Percentiles rank a stretch among this genome's conserved stretches.
Conservation (phyloP, 2,329 filamentous ascomycete genomes). For the Nemania sp. region DNA sequence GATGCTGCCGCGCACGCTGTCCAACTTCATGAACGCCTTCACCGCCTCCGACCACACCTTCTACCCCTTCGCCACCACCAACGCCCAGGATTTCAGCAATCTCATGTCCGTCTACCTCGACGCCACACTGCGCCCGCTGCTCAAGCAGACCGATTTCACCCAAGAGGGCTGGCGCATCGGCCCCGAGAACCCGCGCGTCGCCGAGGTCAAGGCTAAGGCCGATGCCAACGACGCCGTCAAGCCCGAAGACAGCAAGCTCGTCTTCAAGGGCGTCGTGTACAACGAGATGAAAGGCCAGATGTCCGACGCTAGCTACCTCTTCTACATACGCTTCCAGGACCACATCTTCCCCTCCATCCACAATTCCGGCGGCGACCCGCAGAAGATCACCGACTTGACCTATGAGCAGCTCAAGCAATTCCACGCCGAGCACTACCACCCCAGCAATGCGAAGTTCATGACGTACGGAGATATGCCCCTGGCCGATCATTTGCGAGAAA, state of each 20-base stretch:
- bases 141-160: conserved; percentile 89
- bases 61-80: conserved; percentile 97
- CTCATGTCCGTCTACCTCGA: conserved; percentile 96
- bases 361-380: conserved; percentile 94
- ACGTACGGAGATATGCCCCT: conserved; percentile 95
- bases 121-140: conserved; percentile 84
- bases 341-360: conserved; percentile 92
- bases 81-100: conserved; percentile 92
- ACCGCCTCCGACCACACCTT: conserved; percentile 95
- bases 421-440: conserved; percentile 92
- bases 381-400: conserved; percentile 93
- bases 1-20: conserved; percentile 97
- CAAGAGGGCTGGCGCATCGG: conserved; percentile 98
- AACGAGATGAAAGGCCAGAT: conserved; percentile 99
- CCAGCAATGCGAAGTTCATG: conserved; percentile 93
- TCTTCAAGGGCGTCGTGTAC: conserved; percentile 98
- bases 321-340: conserved; percentile 93
- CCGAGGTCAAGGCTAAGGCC: too few species aligned
- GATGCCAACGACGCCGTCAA: conserved; percentile 46
- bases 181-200: conserved; percentile 78
- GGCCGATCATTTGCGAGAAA: conserved; percentile 75
- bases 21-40: conserved; percentile 99
- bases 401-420: conserved; percentile 87
- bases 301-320: conserved; percentile 95
- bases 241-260: conserved; percentile 67